These are phyloP conservation scores for Thermothelomyces thermophilus DNA, from an alignment of 2,329 filamentous ascomycete genomes.

Conservation along the genomic window DNA sequence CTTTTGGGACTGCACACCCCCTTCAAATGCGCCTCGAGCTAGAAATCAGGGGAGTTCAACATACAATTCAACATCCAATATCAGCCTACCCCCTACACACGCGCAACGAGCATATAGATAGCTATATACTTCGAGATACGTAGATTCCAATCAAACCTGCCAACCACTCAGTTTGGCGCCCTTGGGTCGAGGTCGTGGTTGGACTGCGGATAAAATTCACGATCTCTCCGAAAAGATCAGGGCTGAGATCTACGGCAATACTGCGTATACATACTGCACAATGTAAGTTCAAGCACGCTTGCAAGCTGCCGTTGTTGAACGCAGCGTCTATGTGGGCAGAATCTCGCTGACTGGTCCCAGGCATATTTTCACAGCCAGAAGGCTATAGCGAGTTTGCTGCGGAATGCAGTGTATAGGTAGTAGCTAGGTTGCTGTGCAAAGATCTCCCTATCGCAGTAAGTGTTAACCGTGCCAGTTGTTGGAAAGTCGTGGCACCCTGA, in stretches of 20 bases:
- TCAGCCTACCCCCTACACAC: too few relatives aligned
- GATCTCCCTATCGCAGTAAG: too few relatives aligned
- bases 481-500: too few relatives aligned
- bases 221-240: slow-evolving; percentile 57
- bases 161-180: slow-evolving; percentile 68
- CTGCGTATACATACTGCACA: slow-evolving; percentile 65
- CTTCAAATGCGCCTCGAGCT: too few relatives aligned
- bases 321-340: not conserved
- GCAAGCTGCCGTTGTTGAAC: not conserved
- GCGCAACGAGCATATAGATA: too few relatives aligned
- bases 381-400: slow-evolving; percentile 25
- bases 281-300: slow-evolving; percentile 52
- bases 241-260: slow-evolving; percentile 61
- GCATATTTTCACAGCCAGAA: slow-evolving; percentile 32
- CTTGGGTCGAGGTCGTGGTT: slow-evolving; percentile 58
- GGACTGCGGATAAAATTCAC: slow-evolving; percentile 54
- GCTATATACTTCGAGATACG: too few relatives aligned
- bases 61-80: too few relatives aligned
- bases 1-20: too few relatives aligned
- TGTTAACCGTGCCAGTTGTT: too few relatives aligned
- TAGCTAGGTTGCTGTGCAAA: too few relatives aligned
- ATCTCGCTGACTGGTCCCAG: slow-evolving; percentile 20
- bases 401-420: too few relatives aligned
- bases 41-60: too few relatives aligned
- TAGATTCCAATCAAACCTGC: slow-evolving; percentile 63